A percentile compares a stretch with the other conserved stretches of the same genome.
These are phyloP conservation scores for Boletus sp. DNA, from an alignment of 1,284 basidiomycete genomes.

Conservation along the genomic window DNA sequence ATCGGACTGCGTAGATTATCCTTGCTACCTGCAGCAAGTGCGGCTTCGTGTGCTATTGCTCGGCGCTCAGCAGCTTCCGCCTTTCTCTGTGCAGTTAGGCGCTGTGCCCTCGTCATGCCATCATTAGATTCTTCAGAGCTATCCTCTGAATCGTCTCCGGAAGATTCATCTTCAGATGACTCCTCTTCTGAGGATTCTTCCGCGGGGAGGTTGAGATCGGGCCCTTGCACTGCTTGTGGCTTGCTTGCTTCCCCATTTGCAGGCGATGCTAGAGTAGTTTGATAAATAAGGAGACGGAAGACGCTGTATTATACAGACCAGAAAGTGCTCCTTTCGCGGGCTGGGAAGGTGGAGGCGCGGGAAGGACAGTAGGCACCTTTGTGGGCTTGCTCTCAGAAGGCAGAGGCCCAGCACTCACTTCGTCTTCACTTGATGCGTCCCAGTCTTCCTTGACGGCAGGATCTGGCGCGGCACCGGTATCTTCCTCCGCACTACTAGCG, in stretches of 20 bases:
- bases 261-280: conserved; percentile 1
- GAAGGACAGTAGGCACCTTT: conserved; percentile 28
- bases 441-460: conserved; percentile 73
- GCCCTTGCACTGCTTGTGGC: neutral
- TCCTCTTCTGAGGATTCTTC: conserved; percentile 42
- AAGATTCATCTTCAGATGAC: conserved; percentile 43
- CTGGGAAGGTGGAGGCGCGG: conserved; percentile 8
- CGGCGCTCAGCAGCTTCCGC: conserved; percentile 80
- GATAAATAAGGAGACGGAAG: neutral
- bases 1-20: conserved; percentile 95
- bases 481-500: conserved; percentile 42
- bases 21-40: conserved; percentile 83
- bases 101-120: conserved; percentile 60
- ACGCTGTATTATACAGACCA: conserved; percentile 12
- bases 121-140: conserved; percentile 50
- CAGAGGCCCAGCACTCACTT: conserved; percentile 29
- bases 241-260: conserved; percentile 7
- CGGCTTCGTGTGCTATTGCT: conserved; percentile 80
- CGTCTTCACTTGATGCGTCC: conserved; percentile 81
- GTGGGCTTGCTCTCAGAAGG: conserved; percentile 20
- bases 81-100: conserved; percentile 73
- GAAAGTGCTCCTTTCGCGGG: neutral
- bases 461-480: conserved; percentile 26
- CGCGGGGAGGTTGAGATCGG: conserved; percentile 17
- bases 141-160: conserved; percentile 43